Evolutionary conservation across 2,329 filamentous ascomycete genomes (phyloP), one percentile per base, ranked within the genome.

Genomic region (Alternaria sp.): DNA sequence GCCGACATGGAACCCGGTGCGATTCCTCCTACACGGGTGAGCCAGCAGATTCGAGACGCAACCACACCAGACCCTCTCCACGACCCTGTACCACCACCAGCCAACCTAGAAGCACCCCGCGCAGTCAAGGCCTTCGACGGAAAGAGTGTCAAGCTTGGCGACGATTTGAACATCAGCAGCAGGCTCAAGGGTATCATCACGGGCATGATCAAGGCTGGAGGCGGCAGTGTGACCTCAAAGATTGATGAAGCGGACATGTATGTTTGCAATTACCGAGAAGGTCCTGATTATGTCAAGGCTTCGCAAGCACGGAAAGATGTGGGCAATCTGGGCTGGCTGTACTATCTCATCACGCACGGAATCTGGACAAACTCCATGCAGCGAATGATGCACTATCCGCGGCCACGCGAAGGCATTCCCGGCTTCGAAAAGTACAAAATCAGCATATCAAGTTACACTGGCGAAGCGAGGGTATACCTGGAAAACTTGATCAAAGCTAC

Each of bases 391-490:
- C 95, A 99, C 74, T 99, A 99, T 67, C 95, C 95, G 0, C 74
- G 96, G 13, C 91, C 93, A 5, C 86, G 85, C 45, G 76, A 88
- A 8, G 91, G 92, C 1, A 88, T 99, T 34, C 86, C 89, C 0
- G 93, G 92, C 0, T 97, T 99, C 72, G 78, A 90, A 58, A 82
- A 85, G 7, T 83, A 90, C 75, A 87, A 85, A 51, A 95, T 99
- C 70, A 97, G 93, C 56, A 84, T 99, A 5, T 98, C 95, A 5
- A 99, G 98, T 77, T 99, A 99, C 74, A 92, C 92, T 44, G 95
- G 95, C 31, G 95, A 99, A 77, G 92, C 95, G 14, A 88, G 95
- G 45, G 88, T 92, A 51, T 99, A 98, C 71, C 84, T 99, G 4
- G 93, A 98, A 77, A 98, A 97, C 67, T 84, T 99, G 36, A 90